Evolutionary conservation across 768 basidiomycete species (phyloP), one percentile per base, ranked within the genome.

Genomic region (Suillus clintonianus): DNA sequence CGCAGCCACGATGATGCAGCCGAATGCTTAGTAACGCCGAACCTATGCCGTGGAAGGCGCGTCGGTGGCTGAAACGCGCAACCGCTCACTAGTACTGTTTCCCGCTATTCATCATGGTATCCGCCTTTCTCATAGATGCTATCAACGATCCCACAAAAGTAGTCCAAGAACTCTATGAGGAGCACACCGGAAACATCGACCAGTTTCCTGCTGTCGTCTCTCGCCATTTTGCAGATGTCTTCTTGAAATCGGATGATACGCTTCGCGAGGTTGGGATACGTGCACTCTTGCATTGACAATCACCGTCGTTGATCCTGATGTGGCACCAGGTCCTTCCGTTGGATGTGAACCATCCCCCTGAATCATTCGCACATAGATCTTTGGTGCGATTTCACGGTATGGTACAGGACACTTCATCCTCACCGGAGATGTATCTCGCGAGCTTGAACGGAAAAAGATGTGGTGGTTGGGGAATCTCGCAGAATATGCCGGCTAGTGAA

Each of bases 361-460:
- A 83, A 32, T 76, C 76, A 3, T 82, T 86, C 68, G 71, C 72
- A 11, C 77, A 82, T 64, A 79, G 86, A n/a, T 76, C 85, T 0
- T 81, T 94, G 5, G 89, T 94, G 4, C 80, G 83, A 22, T 93
- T 94, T 73, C 83, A 85, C 37, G 89, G 84, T 30, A 91, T 94
- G 89, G 81, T 94, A 36, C 93, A 95, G 72, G 92, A 94, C 70
- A 92, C 91, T 2, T 91, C 91, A 3, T 71, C 83, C 19, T 86
- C 89, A 6, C 84, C 85, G 0, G 90, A 93, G 71, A 79, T 95
- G 65, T 94, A 94, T 74, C 78, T 91, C 47, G 82, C 86, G 3
- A 80, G 71, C 47, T 73, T 78, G 30, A 62, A 70, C 48, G 72
- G 78, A 41, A 80, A 79, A 1, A 70, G 69, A 48, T 86, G 83